phyloP scores from a whole-genome alignment of 2,329 filamentous ascomycete species.

The Claviceps quebecensis region DNA sequence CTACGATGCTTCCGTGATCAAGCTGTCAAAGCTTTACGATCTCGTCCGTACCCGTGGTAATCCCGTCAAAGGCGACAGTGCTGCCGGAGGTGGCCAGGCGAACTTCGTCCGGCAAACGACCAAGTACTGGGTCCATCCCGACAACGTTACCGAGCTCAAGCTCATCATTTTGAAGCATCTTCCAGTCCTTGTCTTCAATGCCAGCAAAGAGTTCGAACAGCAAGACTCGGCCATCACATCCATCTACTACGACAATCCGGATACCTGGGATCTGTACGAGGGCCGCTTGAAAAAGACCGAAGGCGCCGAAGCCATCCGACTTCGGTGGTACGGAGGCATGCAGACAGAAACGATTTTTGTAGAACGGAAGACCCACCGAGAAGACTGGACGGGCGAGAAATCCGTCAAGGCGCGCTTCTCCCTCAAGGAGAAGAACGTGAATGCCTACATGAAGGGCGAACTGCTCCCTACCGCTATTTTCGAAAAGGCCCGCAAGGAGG shows the following conservation, averaged over 20 bases:
- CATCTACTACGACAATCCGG: slow-evolving; percentile 94
- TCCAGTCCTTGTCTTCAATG: slow-evolving; percentile 92
- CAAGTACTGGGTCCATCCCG: slow-evolving; percentile 98
- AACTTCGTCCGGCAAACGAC: slow-evolving; percentile 96
- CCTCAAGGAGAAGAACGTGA: slow-evolving; percentile 95
- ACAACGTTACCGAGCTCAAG: slow-evolving; percentile 97
- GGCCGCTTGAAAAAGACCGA: slow-evolving; percentile 95
- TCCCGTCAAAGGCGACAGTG: slow-evolving; percentile 79
- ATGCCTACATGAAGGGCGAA: slow-evolving; percentile 73
- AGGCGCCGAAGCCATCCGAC: slow-evolving; percentile 87
- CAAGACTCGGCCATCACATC: slow-evolving; percentile 92
- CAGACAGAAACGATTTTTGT: slow-evolving; percentile 89
- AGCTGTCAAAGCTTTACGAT: slow-evolving; percentile 90
- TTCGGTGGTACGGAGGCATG: slow-evolving; percentile 98
- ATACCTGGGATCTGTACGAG: slow-evolving; percentile 87
- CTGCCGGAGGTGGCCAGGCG: slow-evolving; percentile 82
- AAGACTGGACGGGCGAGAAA: slow-evolving; percentile 98
- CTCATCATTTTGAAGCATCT: slow-evolving; percentile 96
- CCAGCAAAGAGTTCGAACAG: slow-evolving; percentile 87
- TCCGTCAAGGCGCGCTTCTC: slow-evolving; percentile 95
- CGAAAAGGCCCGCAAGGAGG: slow-evolving; percentile 88
- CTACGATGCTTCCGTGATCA: slow-evolving; percentile 89
- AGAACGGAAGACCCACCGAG: slow-evolving; percentile 92
- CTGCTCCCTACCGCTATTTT: slow-evolving; percentile 81
- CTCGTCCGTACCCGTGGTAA: slow-evolving; percentile 85